Conservation (phyloP, 164 flowering plant species). For the Brasenia schreberi region DNA sequence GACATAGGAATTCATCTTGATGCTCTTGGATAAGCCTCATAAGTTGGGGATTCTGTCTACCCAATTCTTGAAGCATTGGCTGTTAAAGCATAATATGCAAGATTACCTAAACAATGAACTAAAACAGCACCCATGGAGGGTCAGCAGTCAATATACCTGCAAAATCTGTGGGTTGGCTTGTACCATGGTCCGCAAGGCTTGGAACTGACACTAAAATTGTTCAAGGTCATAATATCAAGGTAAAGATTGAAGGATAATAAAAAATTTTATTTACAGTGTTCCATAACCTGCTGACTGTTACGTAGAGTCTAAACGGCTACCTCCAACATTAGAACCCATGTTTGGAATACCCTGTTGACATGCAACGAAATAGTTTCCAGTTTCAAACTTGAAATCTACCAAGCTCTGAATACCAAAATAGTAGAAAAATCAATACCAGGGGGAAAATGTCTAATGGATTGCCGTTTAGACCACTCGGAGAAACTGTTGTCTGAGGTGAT, state of each 20-base stretch:
- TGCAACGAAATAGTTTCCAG: neutral
- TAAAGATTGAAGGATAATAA: no score
- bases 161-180: constrained; percentile 66
- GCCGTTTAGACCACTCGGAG: constrained; percentile 72
- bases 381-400: neutral
- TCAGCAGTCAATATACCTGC: constrained; percentile 24
- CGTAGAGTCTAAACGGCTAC: constrained; percentile 88
- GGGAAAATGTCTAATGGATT: constrained; percentile 93
- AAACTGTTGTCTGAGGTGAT: constrained; percentile 29
- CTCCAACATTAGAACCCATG: constrained; percentile 39
- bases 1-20: constrained; percentile 63
- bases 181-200: constrained; percentile 59
- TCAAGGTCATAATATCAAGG: neutral
- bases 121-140: neutral
- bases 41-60: constrained; percentile 72
- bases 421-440: constrained; percentile 29
- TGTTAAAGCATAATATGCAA: constrained; percentile 10
- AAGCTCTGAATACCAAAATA: neutral
- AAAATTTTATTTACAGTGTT: neutral
- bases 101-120: neutral
- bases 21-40: constrained; percentile 72
- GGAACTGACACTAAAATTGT: constrained; percentile 26
- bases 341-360: constrained; percentile 43
- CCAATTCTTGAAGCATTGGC: constrained; percentile 85
- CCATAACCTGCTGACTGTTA: constrained; percentile 69